Conservation (phyloP, 768 basidiomycete species). For the Trametes sanguinea region DNA sequence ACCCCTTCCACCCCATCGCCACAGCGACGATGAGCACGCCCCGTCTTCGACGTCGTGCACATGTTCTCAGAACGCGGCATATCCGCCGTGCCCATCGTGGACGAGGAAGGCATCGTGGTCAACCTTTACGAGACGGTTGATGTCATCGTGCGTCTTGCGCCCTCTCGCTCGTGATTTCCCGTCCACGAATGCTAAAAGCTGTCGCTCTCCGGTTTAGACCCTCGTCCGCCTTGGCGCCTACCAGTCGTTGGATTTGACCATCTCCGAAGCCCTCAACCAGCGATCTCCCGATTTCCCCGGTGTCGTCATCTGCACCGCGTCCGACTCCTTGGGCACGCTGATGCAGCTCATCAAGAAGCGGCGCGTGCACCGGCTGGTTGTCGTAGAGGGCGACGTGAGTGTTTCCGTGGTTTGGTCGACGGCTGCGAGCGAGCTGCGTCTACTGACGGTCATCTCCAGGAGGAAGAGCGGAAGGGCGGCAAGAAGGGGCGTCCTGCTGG, state of each 20-base stretch:
- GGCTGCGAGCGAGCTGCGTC: not conserved
- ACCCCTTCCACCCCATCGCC: constrained; percentile 87
- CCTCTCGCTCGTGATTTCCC: not conserved
- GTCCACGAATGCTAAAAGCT: too few species aligned
- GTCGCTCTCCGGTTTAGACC: constrained; percentile 54
- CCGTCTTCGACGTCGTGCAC: constrained; percentile 97
- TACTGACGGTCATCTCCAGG: constrained; percentile 42
- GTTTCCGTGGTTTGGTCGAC: not conserved
- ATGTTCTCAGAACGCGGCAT: constrained; percentile 97
- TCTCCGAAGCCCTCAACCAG: constrained; percentile 88
- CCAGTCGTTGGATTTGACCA: constrained; percentile 92
- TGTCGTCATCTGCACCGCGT: constrained; percentile 92
- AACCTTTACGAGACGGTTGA: constrained; percentile 99
- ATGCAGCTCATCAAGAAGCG: constrained; percentile 91
- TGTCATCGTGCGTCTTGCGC: constrained; percentile 76
- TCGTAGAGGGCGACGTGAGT: constrained; percentile 87
- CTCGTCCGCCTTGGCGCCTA: constrained; percentile 93
- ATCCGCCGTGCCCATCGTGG: constrained; percentile 95
- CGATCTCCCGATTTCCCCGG: constrained; percentile 95
- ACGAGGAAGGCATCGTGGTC: constrained; percentile 88
- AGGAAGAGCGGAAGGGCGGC: constrained; percentile 78
- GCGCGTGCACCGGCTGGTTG: constrained; percentile 91
- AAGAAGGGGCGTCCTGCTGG: constrained; percentile 81
- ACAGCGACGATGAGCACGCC: constrained; percentile 89
- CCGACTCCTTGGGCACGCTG: constrained; percentile 88